phyloP scores from a whole-genome alignment of 352 stramenopile genomes.

The Globisporangium paroecandrum region DNA sequence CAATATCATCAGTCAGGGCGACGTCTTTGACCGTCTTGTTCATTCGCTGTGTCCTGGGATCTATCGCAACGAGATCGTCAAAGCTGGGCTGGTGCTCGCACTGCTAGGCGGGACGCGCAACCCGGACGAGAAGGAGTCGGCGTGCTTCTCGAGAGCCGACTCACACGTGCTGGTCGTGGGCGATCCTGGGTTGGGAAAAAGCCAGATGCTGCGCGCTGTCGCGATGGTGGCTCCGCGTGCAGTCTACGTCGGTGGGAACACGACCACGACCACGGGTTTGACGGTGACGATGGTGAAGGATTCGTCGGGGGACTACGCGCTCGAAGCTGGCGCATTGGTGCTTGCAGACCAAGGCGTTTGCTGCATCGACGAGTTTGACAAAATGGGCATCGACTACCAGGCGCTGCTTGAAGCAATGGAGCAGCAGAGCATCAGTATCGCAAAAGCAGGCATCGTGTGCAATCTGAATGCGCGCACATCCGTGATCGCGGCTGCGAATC shows the following conservation, averaged over 20 bases:
- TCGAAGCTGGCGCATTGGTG: slow-evolving; percentile 91
- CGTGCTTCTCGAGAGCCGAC: slow-evolving; percentile 86
- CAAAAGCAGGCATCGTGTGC: slow-evolving; percentile 90
- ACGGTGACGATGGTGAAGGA: slow-evolving; percentile 97
- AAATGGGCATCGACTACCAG: slow-evolving; percentile 92
- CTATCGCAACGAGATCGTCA: slow-evolving; percentile 98
- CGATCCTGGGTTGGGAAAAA: slow-evolving; percentile 95
- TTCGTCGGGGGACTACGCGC: slow-evolving; percentile 85
- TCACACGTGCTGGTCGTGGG: slow-evolving; percentile 96
- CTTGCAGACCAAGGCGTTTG: slow-evolving; percentile 95
- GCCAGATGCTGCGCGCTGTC: slow-evolving; percentile 91
- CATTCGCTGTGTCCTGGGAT: slow-evolving; percentile 95
- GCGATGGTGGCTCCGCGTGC: slow-evolving; percentile 89
- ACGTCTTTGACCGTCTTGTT: slow-evolving; percentile 94
- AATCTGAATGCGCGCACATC: slow-evolving; percentile 93
- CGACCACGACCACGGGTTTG: slow-evolving; percentile 92
- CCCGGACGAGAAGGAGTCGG: slow-evolving; percentile 48
- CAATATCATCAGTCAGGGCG: slow-evolving; percentile 83
- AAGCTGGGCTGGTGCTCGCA: slow-evolving; percentile 93
- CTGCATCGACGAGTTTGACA: slow-evolving; percentile 99
- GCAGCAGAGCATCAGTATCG: slow-evolving; percentile 97
- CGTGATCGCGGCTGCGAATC: slow-evolving; percentile 97
- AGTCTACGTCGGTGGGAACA: slow-evolving; percentile 98
- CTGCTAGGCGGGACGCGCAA: slow-evolving; percentile 92
- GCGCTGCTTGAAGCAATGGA: slow-evolving; percentile 98